Evolutionary conservation across 1,139 yeast genomes (phyloP).

Genomic region (Hyphopichia khmerensis): DNA sequence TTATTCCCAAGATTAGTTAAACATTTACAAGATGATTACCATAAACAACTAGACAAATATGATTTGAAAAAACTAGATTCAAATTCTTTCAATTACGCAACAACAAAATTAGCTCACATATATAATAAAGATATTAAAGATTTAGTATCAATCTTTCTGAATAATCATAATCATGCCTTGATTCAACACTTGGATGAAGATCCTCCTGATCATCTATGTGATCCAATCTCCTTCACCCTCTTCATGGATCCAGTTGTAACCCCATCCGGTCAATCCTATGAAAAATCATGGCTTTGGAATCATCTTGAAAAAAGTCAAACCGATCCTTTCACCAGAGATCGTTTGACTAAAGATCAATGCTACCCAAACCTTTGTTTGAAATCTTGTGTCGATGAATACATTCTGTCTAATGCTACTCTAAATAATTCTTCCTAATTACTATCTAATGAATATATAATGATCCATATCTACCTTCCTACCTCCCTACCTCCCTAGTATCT

Average conservation of each 20-base stretch:
- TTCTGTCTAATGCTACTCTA: neutral
- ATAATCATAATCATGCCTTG: conserved; percentile 16
- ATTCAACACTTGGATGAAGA: conserved; percentile 14
- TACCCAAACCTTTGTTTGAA: conserved; percentile 17
- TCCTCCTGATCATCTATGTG: conserved; percentile 44
- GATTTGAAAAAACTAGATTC: conserved; percentile 11
- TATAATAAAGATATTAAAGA: conserved; percentile 21
- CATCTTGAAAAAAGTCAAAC: conserved; percentile 34
- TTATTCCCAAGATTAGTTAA: conserved; percentile 22
- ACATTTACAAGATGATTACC: conserved; percentile 19
- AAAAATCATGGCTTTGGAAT: conserved; percentile 36
- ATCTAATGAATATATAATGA: too few relatives aligned
- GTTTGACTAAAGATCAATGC: conserved; percentile 16
- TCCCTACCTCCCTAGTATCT: too few relatives aligned
- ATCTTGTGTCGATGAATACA: conserved; percentile 3
- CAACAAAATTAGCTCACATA: conserved; percentile 16
- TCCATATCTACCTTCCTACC: too few relatives aligned
- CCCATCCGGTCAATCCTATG: conserved; percentile 51
- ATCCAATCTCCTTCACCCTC: conserved; percentile 47
- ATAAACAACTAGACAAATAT: conserved; percentile 12
- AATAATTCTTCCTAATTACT: too few relatives aligned
- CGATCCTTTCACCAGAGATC: conserved; percentile 39
- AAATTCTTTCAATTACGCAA: conserved; percentile 17
- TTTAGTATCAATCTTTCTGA: conserved; percentile 21
- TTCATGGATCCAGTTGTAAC: conserved; percentile 50